Evolutionary conservation across 306 rosid genomes (phyloP).

Genomic region (Vicia villosa): DNA sequence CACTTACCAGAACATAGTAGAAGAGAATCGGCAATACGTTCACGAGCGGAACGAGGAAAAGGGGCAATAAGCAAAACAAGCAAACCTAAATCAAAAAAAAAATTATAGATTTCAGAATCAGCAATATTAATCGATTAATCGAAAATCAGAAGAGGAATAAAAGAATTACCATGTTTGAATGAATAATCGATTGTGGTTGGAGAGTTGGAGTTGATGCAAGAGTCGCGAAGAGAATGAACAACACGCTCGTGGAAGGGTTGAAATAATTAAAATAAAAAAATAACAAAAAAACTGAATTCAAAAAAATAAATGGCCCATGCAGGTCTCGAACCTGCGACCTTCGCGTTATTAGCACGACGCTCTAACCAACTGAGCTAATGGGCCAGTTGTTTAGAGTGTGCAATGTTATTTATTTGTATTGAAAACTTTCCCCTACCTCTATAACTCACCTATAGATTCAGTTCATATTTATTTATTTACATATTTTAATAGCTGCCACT

Average conservation of each 20-base stretch:
- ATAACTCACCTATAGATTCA: no score
- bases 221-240: not conserved
- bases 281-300: rapidly evolving
- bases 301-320: conserved; percentile 39
- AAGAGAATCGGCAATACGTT: conserved; percentile 42
- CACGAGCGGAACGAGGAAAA: conserved; percentile 44
- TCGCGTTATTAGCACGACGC: conserved; percentile 78
- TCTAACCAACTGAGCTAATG: conserved; percentile 67
- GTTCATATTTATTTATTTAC: no score
- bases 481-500: no score
- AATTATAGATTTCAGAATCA: not conserved
- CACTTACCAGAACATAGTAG: conserved; percentile 36
- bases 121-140: not conserved
- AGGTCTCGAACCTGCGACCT: conserved; percentile 73
- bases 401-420: no score
- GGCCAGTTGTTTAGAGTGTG: conserved; percentile 5
- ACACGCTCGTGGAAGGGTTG: not conserved
- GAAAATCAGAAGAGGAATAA: not conserved
- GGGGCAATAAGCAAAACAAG: conserved; percentile 40
- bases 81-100: conserved; percentile 32
- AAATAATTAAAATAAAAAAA: not conserved
- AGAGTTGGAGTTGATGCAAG: not conserved
- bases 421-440: no score
- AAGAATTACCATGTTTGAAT: conserved; percentile 11
- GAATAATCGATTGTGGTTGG: not conserved